Evolutionary conservation across 2,329 filamentous ascomycete species (phyloP).

Genomic region (Colletotrichum sp.): DNA sequence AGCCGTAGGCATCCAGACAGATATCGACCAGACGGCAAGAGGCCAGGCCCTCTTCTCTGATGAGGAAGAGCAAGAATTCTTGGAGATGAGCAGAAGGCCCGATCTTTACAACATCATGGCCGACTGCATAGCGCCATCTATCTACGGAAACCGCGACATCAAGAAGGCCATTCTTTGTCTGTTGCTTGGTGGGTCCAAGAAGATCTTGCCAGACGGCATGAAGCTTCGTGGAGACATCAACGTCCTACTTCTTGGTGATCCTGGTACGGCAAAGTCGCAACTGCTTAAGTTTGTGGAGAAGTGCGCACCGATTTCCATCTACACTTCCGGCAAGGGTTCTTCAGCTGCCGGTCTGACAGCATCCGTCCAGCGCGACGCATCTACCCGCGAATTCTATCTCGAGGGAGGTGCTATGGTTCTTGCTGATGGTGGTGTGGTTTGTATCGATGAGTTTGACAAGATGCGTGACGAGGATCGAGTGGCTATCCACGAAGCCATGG

Average conservation of each 20-base stretch:
- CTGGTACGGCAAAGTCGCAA: constrained; percentile 97
- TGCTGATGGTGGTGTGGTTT: constrained; percentile 94
- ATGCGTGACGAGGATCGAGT: constrained; percentile 98
- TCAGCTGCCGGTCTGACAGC: constrained; percentile 97
- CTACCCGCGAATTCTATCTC: constrained; percentile 94
- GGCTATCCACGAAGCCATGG: constrained; percentile 99
- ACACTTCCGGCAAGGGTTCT: constrained; percentile 97
- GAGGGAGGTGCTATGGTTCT: constrained; percentile 99
- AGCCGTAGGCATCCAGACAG: constrained; percentile 89
- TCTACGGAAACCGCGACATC: constrained; percentile 95
- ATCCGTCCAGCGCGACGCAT: constrained; percentile 91
- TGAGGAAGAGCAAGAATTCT: constrained; percentile 96
- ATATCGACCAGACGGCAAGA: constrained; percentile 87
- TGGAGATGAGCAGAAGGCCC: constrained; percentile 85
- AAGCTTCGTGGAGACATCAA: constrained; percentile 98
- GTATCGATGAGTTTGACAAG: constrained; percentile 99
- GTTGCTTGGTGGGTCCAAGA: constrained; percentile 93
- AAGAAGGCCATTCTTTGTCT: constrained; percentile 97
- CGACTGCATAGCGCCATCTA: constrained; percentile 93
- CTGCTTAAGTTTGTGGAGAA: constrained; percentile 97
- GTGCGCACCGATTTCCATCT: constrained; percentile 94
- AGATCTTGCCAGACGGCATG: constrained; percentile 97
- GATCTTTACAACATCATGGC: constrained; percentile 93
- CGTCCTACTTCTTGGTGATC: constrained; percentile 93
- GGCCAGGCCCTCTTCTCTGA: constrained; percentile 86